phyloP scores from a whole-genome alignment of 192 early-diverging fungal species.

The Backusella circina region DNA sequence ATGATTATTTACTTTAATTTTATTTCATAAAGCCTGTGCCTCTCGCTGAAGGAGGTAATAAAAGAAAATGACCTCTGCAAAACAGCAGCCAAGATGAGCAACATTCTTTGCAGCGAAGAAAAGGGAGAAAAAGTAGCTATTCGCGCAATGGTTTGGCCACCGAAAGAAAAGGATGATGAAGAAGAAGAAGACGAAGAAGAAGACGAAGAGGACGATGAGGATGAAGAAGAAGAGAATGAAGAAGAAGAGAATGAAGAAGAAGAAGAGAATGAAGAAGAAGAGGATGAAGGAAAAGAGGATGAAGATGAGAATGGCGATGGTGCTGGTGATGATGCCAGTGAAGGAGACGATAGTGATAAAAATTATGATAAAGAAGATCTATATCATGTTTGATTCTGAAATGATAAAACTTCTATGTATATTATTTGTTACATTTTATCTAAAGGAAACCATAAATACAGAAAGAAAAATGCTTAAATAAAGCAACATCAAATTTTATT shows the following conservation, averaged over 20 bases:
- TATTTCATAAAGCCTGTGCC: constrained; percentile 10
- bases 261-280: not conserved
- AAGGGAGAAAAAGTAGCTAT: not conserved
- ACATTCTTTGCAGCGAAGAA: not conserved
- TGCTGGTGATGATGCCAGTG: not conserved
- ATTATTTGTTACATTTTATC: too few species aligned
- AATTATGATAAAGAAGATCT: not conserved
- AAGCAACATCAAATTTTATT: too few species aligned
- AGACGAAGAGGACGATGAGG: too few species aligned
- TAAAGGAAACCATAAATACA: too few species aligned
- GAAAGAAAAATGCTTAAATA: too few species aligned
- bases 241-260: not conserved
- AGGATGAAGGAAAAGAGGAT: not conserved
- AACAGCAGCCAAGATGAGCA: not conserved
- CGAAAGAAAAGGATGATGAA: not conserved
- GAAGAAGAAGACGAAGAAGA: too few species aligned
- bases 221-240: not conserved
- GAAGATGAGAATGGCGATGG: not conserved
- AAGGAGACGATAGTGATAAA: not conserved
- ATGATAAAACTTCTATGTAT: too few species aligned
- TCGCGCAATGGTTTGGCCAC: not conserved
- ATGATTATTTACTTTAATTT: constrained; percentile 13
- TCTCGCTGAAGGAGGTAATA: not conserved
- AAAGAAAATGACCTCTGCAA: not conserved
- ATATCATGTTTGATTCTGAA: not conserved